A percentile compares a stretch with the other conserved stretches of the same genome.
Evolutionary conservation across 768 basidiomycete species (phyloP).

Genomic region (Kwoniella sp.): DNA sequence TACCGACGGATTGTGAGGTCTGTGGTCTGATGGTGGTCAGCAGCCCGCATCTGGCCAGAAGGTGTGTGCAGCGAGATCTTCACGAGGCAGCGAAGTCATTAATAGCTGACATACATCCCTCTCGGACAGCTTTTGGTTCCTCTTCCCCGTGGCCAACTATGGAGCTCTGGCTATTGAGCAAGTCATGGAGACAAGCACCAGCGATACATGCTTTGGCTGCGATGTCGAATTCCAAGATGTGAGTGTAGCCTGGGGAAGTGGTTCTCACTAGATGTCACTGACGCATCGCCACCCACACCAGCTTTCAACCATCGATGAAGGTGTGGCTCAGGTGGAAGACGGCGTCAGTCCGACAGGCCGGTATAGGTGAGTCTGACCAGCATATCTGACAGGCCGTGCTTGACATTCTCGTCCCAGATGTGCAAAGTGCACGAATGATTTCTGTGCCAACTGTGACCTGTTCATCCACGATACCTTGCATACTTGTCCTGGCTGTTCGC

Average conservation of each 20-base stretch:
- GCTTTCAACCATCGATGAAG: conserved; percentile 18
- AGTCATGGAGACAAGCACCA: conserved; percentile 17
- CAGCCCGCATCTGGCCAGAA: conserved; percentile 92
- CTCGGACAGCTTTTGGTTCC: conserved; percentile 49
- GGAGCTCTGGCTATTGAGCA: conserved; percentile 13
- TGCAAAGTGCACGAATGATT: conserved; percentile 76
- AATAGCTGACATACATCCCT: no score
- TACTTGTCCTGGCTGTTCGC: conserved; percentile 68
- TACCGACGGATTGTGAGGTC: conserved; percentile 95
- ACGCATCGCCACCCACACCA: conserved; percentile 36
- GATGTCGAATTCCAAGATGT: conserved; percentile 61
- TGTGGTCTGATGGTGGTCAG: conserved; percentile 97
- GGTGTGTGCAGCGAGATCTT: conserved; percentile 53
- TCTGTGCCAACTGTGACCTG: conserved; percentile 92
- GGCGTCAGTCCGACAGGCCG: conserved; percentile 79
- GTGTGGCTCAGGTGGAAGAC: conserved; percentile 51
- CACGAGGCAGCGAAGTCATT: no score
- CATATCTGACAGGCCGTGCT: not conserved
- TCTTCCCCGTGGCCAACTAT: conserved; percentile 90
- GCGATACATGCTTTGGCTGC: conserved; percentile 70
- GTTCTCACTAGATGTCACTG: conserved; percentile 19
- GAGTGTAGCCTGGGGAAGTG: conserved; percentile 31
- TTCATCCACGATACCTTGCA: conserved; percentile 94
- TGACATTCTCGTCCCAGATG: conserved; percentile 50
- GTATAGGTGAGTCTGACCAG: conserved; percentile 58